Evolutionary conservation across 768 basidiomycete species (phyloP).

Genomic region (Rhodotorula paludigena): DNA sequence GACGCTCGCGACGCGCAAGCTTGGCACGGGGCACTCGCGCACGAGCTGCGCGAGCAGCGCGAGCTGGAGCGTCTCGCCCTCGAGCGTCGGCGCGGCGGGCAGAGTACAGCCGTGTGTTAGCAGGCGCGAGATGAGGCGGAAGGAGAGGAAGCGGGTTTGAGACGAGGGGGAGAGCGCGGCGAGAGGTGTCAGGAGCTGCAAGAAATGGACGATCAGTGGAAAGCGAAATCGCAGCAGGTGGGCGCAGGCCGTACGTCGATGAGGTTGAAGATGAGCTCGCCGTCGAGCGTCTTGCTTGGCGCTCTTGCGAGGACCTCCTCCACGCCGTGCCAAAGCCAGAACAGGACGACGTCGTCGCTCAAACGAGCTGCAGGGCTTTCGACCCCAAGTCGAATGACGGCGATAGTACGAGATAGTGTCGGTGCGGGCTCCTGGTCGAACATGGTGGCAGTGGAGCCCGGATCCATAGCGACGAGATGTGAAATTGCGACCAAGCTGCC

Average conservation of each 20-base stretch:
- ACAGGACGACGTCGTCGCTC: slow-evolving; percentile 4
- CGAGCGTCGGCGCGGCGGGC: not conserved
- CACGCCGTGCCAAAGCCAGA: not conserved
- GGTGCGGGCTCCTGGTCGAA: too few species aligned
- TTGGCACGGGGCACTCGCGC: not conserved
- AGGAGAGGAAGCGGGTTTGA: slow-evolving; percentile 7
- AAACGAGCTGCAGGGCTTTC: not conserved
- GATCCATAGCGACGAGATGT: not conserved
- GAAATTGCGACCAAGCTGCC: not conserved
- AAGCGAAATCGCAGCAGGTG: too few species aligned
- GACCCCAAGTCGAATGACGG: not conserved
- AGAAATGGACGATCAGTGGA: not conserved
- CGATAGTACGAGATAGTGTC: not conserved
- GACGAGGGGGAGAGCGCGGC: not conserved
- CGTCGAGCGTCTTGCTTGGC: not conserved
- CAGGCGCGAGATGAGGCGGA: not conserved
- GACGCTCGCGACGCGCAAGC: not conserved
- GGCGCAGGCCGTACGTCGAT: not conserved
- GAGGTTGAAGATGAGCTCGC: not conserved
- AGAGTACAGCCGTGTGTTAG: not conserved
- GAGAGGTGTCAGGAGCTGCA: slow-evolving; percentile 12
- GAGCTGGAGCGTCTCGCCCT: not conserved
- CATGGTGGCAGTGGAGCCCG: too few species aligned
- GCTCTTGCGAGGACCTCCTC: not conserved
- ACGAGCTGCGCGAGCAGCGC: not conserved